These are phyloP conservation scores for Deakozyma indianensis DNA, from an alignment of 805 yeast genomes.

Conservation along the genomic window DNA sequence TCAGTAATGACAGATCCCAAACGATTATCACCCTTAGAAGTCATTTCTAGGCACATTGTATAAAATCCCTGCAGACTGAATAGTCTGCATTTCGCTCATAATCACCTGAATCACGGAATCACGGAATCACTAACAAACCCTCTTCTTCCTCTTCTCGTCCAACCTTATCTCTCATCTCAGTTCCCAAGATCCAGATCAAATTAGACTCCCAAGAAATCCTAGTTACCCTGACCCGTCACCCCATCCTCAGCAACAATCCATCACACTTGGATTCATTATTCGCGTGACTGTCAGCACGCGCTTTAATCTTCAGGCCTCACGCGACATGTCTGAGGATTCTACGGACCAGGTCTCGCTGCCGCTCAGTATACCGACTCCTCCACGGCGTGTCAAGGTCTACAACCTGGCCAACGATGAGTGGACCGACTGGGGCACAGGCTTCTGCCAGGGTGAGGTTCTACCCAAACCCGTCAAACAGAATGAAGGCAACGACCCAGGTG, in stretches of 20 bases:
- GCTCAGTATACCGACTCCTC: constrained; percentile 30
- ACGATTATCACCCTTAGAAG: too few species aligned
- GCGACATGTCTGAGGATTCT: background rate
- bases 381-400: constrained; percentile 85
- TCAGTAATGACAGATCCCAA: too few species aligned
- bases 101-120: too few species aligned
- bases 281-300: too few species aligned
- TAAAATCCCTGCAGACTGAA: too few species aligned
- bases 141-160: background rate
- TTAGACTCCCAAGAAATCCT: too few species aligned
- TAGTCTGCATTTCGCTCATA: too few species aligned
- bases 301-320: too few species aligned
- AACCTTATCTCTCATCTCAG: background rate
- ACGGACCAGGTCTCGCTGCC: constrained; percentile 9
- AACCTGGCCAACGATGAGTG: constrained; percentile 68
- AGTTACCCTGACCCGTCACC: too few species aligned
- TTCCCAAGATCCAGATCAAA: background rate
- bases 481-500: background rate
- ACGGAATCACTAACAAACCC: background rate
- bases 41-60: too few species aligned
- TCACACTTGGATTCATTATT: too few species aligned
- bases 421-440: constrained; percentile 90
- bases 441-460: constrained; percentile 63
- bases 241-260: too few species aligned
- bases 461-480: constrained; percentile 17